Conservation (phyloP, 768 basidiomycete species). For the Crassisporium funariophilum region DNA sequence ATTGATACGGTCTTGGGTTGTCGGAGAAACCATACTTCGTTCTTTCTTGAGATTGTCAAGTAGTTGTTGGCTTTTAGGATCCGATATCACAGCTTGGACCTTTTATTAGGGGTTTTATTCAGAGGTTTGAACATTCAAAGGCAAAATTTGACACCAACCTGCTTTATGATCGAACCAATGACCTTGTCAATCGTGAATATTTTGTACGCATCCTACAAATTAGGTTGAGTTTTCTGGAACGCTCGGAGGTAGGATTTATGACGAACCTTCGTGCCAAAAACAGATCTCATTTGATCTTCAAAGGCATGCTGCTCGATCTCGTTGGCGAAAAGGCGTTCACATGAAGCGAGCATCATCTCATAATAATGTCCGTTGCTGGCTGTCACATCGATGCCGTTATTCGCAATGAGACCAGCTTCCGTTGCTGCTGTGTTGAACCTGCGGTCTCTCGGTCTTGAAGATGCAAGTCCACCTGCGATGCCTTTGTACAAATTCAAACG, state of each 20-base stretch:
- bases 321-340: conserved; percentile 90
- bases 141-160: conserved; percentile 47
- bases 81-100: conserved; percentile 70
- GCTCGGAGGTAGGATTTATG: background rate
- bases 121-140: background rate
- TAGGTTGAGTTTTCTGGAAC: background rate
- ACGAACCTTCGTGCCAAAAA: conserved; percentile 80
- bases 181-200: conserved; percentile 95
- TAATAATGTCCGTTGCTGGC: conserved; percentile 56
- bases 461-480: conserved; percentile 52
- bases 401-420: conserved; percentile 4
- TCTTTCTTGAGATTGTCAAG: conserved; percentile 73
- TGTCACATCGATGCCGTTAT: conserved; percentile 4
- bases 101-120: conserved; percentile 21
- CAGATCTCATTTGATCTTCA: conserved; percentile 87
- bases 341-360: conserved; percentile 79
- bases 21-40: conserved; percentile 55
- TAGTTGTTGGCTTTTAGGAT: conserved; percentile 71
- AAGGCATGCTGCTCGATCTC: conserved; percentile 86
- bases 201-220: conserved; percentile 70
- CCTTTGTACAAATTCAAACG: conserved; percentile 80
- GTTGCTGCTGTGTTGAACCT: background rate
- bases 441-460: conserved; percentile 3
- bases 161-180: conserved; percentile 85
- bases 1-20: conserved; percentile 72